Evolutionary conservation across 176 grass and related monocot species (phyloP), one percentile per base, ranked within the genome.

Genomic region (Musa itinerans): DNA sequence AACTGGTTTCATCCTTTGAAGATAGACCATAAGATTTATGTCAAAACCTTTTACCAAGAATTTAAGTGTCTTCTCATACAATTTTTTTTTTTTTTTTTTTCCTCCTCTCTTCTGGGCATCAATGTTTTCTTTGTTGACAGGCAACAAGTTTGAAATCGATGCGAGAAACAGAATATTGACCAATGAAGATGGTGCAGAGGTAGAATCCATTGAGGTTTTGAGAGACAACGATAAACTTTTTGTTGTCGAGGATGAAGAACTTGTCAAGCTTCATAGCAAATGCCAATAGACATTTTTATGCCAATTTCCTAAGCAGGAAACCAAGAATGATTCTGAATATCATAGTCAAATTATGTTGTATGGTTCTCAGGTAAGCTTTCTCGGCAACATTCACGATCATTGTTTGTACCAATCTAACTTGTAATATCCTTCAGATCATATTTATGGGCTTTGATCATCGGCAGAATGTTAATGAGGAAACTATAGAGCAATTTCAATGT

Each of bases 191-290:
- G 90, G 73, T 52, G 80, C 90, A 11, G 95, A 91, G 84, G 81
- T 94, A 79, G 90, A 94, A 53, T 87, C 88, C 0, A 57, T 87
- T 25, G 84, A 94, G 72, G 90, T 99, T 59, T 82, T 94, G 43
- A 84, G 90, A 71, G 95, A 94, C 78, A 86, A 99, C 11, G 90
- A 99, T 76, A 94, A 92, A 76, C 66, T 99, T 63, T 99, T 91
- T 54, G 25, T 92, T 0, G 86, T 89, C 54, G 73, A 81, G 0
- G 65, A 92, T 53, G 79, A 81, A 50, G 15, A 88, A 17, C 68
- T 76, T 68, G 80, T 69, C 19, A 29, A 54, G 64, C 17, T 83
- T 50, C 6, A 78, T 69, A 79, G 57, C 14, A 73, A 54, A 55
- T 57, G 11, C 53, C 17, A 74, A 56, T 50, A n/a, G 48, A 52